Percentiles rank a stretch among this genome's conserved stretches.
Evolutionary conservation across 2,329 filamentous ascomycete species (phyloP).

Genomic region (Cytospora mali): DNA sequence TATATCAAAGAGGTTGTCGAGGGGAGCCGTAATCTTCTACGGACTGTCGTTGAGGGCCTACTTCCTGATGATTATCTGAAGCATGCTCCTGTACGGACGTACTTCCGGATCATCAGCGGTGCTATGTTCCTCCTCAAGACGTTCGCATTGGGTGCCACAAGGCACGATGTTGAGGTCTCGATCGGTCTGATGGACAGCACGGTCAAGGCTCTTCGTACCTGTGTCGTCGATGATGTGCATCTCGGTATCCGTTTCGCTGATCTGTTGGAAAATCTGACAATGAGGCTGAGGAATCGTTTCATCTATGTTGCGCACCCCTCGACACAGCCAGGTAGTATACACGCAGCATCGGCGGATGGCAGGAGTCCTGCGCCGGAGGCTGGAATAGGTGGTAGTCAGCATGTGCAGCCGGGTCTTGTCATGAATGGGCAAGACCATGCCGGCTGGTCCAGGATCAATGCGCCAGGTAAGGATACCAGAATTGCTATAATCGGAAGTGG

Average conservation of each 20-base stretch:
- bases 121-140: slow-evolving; percentile 86
- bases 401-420: slow-evolving; percentile 25
- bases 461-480: slow-evolving; percentile 13
- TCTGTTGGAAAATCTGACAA: slow-evolving; percentile 76
- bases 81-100: slow-evolving; percentile 80
- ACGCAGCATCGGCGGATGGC: slow-evolving; percentile 43
- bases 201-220: slow-evolving; percentile 73
- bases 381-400: slow-evolving; percentile 25
- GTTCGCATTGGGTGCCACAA: slow-evolving; percentile 78
- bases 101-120: slow-evolving; percentile 83
- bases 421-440: slow-evolving; percentile 28
- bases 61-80: slow-evolving; percentile 76
- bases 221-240: slow-evolving; percentile 83
- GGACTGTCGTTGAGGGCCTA: slow-evolving; percentile 75
- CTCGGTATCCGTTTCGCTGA: slow-evolving; percentile 83
- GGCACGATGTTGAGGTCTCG: slow-evolving; percentile 75
- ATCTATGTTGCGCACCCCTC: slow-evolving; percentile 62
- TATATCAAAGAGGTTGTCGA: slow-evolving; percentile 78
- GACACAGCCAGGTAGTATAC: slow-evolving; percentile 29
- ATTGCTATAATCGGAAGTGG: not conserved
- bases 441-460: slow-evolving; percentile 23
- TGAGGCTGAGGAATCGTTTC: slow-evolving; percentile 72
- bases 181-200: slow-evolving; percentile 75
- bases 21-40: slow-evolving; percentile 74
- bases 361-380: slow-evolving; percentile 43